These are phyloP conservation scores for Hyphopichia buzzinii DNA, from an alignment of 1,139 yeast species.

Conservation along the genomic window DNA sequence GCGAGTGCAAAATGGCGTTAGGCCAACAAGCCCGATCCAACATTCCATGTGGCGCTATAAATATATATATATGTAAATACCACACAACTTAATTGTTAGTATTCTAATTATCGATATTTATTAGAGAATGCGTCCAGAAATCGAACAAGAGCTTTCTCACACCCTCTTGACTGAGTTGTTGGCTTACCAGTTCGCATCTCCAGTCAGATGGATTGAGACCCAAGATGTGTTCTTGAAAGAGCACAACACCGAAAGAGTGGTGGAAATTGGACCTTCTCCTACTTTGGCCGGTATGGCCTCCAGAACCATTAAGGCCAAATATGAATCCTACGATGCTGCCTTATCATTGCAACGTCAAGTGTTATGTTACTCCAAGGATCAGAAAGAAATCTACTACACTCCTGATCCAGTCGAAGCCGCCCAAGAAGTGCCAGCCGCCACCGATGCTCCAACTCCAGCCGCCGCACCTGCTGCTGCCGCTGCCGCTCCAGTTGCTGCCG, in stretches of 20 bases:
- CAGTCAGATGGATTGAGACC: conserved; percentile 99
- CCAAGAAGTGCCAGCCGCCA: conserved; percentile 37
- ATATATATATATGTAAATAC: not conserved
- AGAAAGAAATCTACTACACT: conserved; percentile 93
- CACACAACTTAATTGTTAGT: not conserved
- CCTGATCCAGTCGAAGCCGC: conserved; percentile 74
- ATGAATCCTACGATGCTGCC: conserved; percentile 97
- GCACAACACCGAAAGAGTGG: conserved; percentile 93
- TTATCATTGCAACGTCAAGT: conserved; percentile 95
- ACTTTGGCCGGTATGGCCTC: conserved; percentile 98
- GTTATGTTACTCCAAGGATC: conserved; percentile 90
- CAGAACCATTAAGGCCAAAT: conserved; percentile 93
- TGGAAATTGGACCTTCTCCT: conserved; percentile 98
- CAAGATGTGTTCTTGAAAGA: conserved; percentile 96
- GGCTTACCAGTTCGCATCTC: conserved; percentile 98
- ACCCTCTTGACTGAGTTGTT: conserved; percentile 89
- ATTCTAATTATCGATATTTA: conserved; percentile 1
- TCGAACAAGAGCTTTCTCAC: conserved; percentile 96
- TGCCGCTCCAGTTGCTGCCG: conserved; percentile 58
- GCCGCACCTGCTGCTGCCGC: conserved; percentile 43
- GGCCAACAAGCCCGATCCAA: not conserved
- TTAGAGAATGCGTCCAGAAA: conserved; percentile 83
- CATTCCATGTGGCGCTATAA: not conserved
- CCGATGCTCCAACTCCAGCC: conserved; percentile 17
- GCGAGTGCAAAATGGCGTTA: not conserved